A percentile compares a stretch with the other conserved stretches of the same genome.
phyloP scores from a whole-genome alignment of 2,329 filamentous ascomycete genomes.

The Aspergillus tubingensis region DNA sequence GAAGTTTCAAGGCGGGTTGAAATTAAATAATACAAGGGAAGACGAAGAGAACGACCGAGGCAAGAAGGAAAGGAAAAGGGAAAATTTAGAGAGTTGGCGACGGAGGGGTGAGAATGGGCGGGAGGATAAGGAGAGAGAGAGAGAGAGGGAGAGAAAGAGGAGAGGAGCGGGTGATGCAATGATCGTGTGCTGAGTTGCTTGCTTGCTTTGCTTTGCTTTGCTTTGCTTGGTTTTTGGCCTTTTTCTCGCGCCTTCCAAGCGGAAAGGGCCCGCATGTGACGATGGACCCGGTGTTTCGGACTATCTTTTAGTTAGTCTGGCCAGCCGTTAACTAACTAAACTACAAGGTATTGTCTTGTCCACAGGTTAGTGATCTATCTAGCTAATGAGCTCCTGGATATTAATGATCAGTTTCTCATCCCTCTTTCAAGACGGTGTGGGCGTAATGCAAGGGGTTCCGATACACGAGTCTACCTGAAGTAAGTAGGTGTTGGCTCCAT shows the following conservation, averaged over 20 bases:
- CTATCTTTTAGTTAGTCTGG: constrained; percentile 1
- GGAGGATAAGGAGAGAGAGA: constrained; percentile 10
- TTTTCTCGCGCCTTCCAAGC: not conserved
- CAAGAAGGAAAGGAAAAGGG: constrained; percentile 10
- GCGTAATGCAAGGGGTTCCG: constrained; percentile 1
- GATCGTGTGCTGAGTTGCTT: constrained; percentile 3
- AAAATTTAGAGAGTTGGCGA: constrained; percentile 12
- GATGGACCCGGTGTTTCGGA: constrained; percentile 4
- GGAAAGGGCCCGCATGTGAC: not conserved
- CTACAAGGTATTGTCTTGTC: not conserved
- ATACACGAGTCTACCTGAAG: not conserved
- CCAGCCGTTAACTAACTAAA: not conserved
- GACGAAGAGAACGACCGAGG: constrained; percentile 7
- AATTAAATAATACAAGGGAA: constrained; percentile 7
- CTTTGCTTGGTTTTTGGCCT: too few species aligned
- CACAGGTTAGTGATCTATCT: not conserved
- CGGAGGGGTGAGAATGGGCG: constrained; percentile 11
- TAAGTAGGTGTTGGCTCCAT: not conserved
- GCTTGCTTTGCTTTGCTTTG: not conserved
- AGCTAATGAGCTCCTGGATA: not conserved
- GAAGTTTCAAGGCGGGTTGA: constrained; percentile 1
- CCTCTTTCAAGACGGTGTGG: not conserved
- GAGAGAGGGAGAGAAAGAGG: not conserved
- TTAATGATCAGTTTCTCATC: not conserved
- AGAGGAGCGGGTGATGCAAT: constrained; percentile 21